Conservation (phyloP, 2,329 filamentous ascomycete species). For the Colletotrichum endophyticum region DNA sequence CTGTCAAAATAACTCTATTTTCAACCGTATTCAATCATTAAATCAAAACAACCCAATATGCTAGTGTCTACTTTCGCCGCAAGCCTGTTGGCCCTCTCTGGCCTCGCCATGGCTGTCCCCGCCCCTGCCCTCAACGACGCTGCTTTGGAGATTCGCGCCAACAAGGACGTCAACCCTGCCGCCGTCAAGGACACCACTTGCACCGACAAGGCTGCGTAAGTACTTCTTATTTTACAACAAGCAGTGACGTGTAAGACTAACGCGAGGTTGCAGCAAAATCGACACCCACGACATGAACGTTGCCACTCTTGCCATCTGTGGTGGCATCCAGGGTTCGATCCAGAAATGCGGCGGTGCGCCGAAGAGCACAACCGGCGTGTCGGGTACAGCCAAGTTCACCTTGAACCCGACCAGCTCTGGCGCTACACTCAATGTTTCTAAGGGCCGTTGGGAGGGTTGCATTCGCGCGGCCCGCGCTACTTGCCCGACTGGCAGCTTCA, state of each 20-base stretch:
- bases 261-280: conserved; percentile 33
- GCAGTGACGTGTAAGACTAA: neutral
- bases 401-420: conserved; percentile 45
- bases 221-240: too few species aligned
- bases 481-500: conserved; percentile 54
- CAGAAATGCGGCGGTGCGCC: conserved; percentile 47
- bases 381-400: conserved; percentile 52
- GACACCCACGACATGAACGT: conserved; percentile 54
- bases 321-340: conserved; percentile 52
- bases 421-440: conserved; percentile 56
- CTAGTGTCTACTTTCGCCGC: neutral
- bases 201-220: neutral
- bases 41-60: neutral
- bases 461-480: conserved; percentile 54
- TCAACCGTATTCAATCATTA: neutral
- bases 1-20: neutral
- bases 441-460: conserved; percentile 59
- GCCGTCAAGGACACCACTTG: conserved; percentile 9
- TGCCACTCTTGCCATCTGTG: conserved; percentile 52
- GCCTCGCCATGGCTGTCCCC: neutral
- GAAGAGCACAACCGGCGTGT: conserved; percentile 45
- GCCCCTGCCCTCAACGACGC: neutral
- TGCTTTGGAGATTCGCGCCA: neutral
- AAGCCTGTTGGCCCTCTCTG: neutral
- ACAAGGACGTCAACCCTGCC: neutral